Conservation (phyloP, 2,329 filamentous ascomycete genomes). For the Lomentospora prolificans region DNA sequence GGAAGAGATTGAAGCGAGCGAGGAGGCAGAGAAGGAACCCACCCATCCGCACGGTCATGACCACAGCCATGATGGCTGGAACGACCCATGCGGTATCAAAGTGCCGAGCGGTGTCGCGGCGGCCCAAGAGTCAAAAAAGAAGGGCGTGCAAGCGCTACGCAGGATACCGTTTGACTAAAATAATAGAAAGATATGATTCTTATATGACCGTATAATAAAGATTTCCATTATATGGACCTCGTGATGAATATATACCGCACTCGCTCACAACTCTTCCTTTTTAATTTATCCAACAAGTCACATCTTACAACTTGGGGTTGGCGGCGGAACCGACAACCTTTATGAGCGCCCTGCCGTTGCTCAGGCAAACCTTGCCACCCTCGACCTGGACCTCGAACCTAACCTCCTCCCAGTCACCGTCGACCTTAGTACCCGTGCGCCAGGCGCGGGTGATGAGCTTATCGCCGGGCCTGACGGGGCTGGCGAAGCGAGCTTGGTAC, state of each 20-base stretch:
- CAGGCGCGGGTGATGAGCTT: constrained; percentile 75
- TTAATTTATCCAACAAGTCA: neutral
- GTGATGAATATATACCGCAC: neutral
- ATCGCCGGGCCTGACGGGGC: constrained; percentile 73
- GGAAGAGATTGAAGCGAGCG: constrained; percentile 34
- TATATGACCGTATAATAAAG: no score
- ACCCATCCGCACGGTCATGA: constrained; percentile 57
- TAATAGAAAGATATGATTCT: neutral
- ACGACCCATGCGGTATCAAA: constrained; percentile 96
- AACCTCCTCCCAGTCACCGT: constrained; percentile 68
- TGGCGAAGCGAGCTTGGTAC: constrained; percentile 82
- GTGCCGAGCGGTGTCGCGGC: constrained; percentile 91
- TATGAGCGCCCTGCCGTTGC: constrained; percentile 75
- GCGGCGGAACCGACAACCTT: constrained; percentile 43
- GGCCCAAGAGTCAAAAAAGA: constrained; percentile 78
- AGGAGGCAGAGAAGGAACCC: constrained; percentile 48
- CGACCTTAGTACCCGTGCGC: constrained; percentile 55
- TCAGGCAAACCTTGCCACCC: constrained; percentile 75
- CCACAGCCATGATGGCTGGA: constrained; percentile 68
- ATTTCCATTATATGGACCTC: neutral
- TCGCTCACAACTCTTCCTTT: neutral
- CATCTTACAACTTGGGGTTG: constrained; percentile 41
- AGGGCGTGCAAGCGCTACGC: constrained; percentile 50
- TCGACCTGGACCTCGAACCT: constrained; percentile 70
- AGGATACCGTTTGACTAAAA: constrained; percentile 71